Conservation (phyloP, 139 green algal genomes). For the Picochlorum sp. region DNA sequence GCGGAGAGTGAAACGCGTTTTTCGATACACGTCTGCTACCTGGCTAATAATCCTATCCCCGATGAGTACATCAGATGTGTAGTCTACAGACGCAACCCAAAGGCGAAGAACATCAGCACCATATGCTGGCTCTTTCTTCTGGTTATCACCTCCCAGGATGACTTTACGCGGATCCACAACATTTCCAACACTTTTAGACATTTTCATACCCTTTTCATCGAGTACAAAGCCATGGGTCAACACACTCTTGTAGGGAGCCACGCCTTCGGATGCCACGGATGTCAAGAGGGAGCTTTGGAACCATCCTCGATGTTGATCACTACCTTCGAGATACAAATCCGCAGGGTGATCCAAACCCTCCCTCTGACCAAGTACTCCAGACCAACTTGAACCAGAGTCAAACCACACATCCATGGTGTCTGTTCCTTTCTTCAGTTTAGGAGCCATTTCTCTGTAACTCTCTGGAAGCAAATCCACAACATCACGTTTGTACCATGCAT, state of each 20-base stretch:
- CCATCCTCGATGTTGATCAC: slow-evolving; percentile 96
- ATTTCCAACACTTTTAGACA: slow-evolving; percentile 91
- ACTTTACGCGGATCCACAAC: slow-evolving; percentile 87
- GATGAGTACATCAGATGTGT: slow-evolving; percentile 86
- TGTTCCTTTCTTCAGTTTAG: slow-evolving; percentile 60
- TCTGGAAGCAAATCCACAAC: slow-evolving; percentile 85
- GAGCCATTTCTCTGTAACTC: slow-evolving; percentile 39
- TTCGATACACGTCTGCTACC: slow-evolving; percentile 87
- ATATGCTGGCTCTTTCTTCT: slow-evolving; percentile 80
- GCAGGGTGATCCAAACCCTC: slow-evolving; percentile 64
- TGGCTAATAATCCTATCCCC: slow-evolving; percentile 74
- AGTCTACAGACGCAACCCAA: slow-evolving; percentile 94
- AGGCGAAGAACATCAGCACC: slow-evolving; percentile 92
- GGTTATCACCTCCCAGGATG: slow-evolving; percentile 85
- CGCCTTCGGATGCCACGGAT: slow-evolving; percentile 72
- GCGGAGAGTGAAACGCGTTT: slow-evolving; percentile 82
- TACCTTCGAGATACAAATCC: slow-evolving; percentile 97
- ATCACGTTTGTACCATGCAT: slow-evolving; percentile 74
- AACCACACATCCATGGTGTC: slow-evolving; percentile 99
- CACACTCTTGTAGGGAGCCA: slow-evolving; percentile 81
- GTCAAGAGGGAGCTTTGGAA: slow-evolving; percentile 97
- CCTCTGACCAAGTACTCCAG: slow-evolving; percentile 57
- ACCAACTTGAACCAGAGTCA: slow-evolving; percentile 90
- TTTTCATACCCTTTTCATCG: slow-evolving; percentile 73
- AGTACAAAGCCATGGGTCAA: slow-evolving; percentile 80